A percentile compares a stretch with the other conserved stretches of the same genome.
These are phyloP conservation scores for Colletotrichum australisinense DNA, from an alignment of 2,329 filamentous ascomycete species.

Conservation along the genomic window DNA sequence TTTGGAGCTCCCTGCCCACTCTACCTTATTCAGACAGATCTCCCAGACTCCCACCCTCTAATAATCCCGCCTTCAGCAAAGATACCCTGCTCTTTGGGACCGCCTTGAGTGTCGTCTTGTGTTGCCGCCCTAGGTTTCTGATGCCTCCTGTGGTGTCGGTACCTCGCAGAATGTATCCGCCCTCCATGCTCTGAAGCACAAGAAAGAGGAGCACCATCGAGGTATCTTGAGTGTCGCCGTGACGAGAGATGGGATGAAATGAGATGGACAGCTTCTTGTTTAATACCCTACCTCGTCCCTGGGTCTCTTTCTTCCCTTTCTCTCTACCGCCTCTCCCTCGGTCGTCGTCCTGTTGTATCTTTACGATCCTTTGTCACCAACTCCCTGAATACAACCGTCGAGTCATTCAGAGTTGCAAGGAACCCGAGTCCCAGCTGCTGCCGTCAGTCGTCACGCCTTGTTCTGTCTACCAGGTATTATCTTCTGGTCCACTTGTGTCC, in stretches of 20 bases:
- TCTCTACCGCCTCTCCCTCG: conserved; percentile 31
- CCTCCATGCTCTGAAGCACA: not conserved
- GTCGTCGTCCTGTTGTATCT: conserved; percentile 20
- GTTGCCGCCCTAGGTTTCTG: not conserved
- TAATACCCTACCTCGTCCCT: conserved; percentile 23
- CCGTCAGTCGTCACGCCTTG: not conserved
- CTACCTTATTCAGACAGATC: conserved; percentile 7
- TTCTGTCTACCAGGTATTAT: not conserved
- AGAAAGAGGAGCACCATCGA: not conserved
- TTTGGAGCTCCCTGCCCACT: conserved; percentile 22
- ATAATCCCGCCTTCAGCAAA: not conserved
- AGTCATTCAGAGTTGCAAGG: conserved; percentile 31
- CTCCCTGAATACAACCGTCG: conserved; percentile 13
- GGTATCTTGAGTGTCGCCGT: not conserved
- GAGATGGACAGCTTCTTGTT: not conserved
- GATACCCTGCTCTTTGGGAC: not conserved
- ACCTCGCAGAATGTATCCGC: not conserved
- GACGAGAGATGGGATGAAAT: not conserved
- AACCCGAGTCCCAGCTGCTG: not conserved
- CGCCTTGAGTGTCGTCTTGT: conserved; percentile 18
- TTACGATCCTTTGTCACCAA: conserved; percentile 9
- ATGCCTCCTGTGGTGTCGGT: not conserved
- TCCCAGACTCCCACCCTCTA: not conserved
- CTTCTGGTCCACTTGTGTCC: conserved; percentile 6
- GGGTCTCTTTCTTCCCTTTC: not conserved